These are phyloP conservation scores for Zea luxurians DNA, from an alignment of 176 grass and related monocot species.

Conservation along the genomic window DNA sequence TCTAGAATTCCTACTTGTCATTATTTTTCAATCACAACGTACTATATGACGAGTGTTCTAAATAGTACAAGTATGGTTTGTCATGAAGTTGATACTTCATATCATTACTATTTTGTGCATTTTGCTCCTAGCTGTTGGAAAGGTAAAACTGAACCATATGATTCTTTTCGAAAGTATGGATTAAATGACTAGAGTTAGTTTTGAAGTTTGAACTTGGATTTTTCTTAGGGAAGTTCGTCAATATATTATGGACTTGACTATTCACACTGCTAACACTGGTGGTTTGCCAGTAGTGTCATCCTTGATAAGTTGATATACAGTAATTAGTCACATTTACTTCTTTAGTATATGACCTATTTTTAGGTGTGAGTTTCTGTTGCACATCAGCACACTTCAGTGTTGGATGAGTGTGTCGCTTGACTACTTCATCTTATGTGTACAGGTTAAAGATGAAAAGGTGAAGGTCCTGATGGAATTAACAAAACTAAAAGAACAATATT, in stretches of 20 bases:
- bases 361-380: not conserved
- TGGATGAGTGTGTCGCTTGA: not conserved
- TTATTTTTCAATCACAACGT: constrained; percentile 23
- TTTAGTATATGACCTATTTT: not conserved
- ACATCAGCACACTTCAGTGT: not conserved
- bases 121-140: constrained; percentile 12
- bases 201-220: constrained; percentile 12
- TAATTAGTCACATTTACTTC: not conserved
- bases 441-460: constrained; percentile 95
- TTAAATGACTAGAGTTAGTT: constrained; percentile 9
- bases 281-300: not conserved
- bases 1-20: constrained; percentile 18
- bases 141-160: constrained; percentile 1
- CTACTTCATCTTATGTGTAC: constrained; percentile 37
- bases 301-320: constrained; percentile 1
- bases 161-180: constrained; percentile 1
- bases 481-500: constrained; percentile 78
- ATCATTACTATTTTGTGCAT: constrained; percentile 4
- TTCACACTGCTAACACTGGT: not conserved
- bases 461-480: constrained; percentile 84
- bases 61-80: constrained; percentile 1
- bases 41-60: not conserved
- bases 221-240: not conserved
- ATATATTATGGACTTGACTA: not conserved
- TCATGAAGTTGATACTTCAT: not conserved